Evolutionary conservation across 139 green algal species (phyloP).

Genomic region (Coelastrella sp.): DNA sequence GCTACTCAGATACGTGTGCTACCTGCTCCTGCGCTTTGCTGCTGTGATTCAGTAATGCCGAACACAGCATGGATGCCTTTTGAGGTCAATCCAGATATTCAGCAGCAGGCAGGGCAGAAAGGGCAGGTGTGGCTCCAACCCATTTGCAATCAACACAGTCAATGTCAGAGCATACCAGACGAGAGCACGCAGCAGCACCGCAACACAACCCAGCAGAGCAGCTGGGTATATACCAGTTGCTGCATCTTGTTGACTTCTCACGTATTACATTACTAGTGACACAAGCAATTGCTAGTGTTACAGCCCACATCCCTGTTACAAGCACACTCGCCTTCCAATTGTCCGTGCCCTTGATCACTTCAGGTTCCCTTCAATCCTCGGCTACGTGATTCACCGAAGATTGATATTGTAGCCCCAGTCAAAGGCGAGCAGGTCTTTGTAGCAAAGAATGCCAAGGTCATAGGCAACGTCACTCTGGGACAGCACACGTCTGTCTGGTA

Average conservation of each 20-base stretch:
- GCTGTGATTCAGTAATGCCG: constrained; percentile 56
- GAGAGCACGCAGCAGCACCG: no score
- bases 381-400: neutral
- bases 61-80: constrained; percentile 69
- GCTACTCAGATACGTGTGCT: neutral
- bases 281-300: no score
- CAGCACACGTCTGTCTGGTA: constrained; percentile 91
- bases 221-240: no score
- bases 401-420: constrained; percentile 59
- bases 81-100: constrained; percentile 28
- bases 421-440: constrained; percentile 82
- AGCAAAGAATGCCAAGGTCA: constrained; percentile 88
- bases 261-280: no score
- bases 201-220: no score
- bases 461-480: constrained; percentile 93
- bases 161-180: no score
- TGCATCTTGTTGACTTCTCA: no score
- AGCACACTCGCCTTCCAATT: neutral
- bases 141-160: no score
- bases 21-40: neutral
- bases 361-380: constrained; percentile 17
- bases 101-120: constrained; percentile 35
- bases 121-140: constrained; percentile 37
- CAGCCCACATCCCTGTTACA: no score
- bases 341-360: neutral